Conservation (phyloP, 768 basidiomycete species). For the Phylloporus sp. region DNA sequence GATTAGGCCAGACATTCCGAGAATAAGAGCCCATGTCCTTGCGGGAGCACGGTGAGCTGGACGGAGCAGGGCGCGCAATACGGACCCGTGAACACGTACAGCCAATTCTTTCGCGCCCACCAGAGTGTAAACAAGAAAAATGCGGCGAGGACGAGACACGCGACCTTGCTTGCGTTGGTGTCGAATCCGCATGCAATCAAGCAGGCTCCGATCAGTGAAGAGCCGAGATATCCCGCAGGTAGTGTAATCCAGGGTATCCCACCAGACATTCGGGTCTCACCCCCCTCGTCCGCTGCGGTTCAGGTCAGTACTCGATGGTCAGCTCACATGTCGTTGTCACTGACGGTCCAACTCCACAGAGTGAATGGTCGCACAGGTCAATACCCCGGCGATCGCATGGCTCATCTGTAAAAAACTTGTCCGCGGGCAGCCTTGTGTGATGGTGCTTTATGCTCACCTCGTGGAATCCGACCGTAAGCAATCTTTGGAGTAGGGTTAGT, state of each 20-base stretch:
- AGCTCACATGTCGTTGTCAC: constrained; percentile 25
- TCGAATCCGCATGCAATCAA: constrained; percentile 87
- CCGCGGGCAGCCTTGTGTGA: neutral
- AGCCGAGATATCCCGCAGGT: constrained; percentile 82
- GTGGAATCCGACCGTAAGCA: constrained; percentile 86
- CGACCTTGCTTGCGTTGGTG: constrained; percentile 84
- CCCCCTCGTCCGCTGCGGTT: constrained; percentile 75
- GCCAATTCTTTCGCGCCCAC: constrained; percentile 74
- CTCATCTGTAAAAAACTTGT: constrained; percentile 55
- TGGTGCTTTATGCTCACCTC: constrained; percentile 46
- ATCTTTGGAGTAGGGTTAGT: constrained; percentile 38
- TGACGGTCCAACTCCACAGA: constrained; percentile 84
- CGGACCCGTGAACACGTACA: constrained; percentile 43
- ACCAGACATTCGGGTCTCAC: constrained; percentile 81
- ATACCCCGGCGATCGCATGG: constrained; percentile 73
- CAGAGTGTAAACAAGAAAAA: constrained; percentile 86
- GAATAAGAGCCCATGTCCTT: constrained; percentile 74
- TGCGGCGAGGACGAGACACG: constrained; percentile 70
- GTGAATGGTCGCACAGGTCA: constrained; percentile 83
- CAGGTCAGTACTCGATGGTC: constrained; percentile 8
- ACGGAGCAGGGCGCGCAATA: neutral
- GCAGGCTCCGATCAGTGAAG: constrained; percentile 79
- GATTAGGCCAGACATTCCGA: constrained; percentile 76
- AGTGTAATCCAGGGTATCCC: constrained; percentile 78
- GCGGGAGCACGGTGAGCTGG: neutral